phyloP scores from a whole-genome alignment of 495 filamentous ascomycete genomes.

The Pseudoneurospora amorphoporcata region DNA sequence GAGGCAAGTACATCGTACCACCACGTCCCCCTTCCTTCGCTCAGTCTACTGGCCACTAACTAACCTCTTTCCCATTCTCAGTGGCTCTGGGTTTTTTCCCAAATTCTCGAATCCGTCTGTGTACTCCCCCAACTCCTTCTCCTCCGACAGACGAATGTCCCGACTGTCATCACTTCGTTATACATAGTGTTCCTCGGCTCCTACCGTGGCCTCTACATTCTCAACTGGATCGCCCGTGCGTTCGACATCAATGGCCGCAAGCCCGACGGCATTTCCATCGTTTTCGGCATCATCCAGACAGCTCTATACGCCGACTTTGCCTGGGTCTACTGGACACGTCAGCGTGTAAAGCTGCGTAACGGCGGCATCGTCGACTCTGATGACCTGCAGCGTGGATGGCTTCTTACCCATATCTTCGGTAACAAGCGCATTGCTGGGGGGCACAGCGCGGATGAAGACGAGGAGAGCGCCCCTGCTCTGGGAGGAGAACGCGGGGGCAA shows the following conservation, averaged over 20 bases:
- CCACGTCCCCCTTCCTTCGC: neutral
- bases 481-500: slow-evolving; percentile 18
- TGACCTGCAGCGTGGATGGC: slow-evolving; percentile 73
- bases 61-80: slow-evolving; percentile 23
- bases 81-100: slow-evolving; percentile 75
- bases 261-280: slow-evolving; percentile 60
- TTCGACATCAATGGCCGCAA: slow-evolving; percentile 43
- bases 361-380: slow-evolving; percentile 91
- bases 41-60: neutral
- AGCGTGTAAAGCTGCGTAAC: slow-evolving; percentile 85
- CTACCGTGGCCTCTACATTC: slow-evolving; percentile 82
- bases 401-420: slow-evolving; percentile 47
- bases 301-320: slow-evolving; percentile 88
- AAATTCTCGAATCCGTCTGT: slow-evolving; percentile 82
- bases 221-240: slow-evolving; percentile 78
- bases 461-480: slow-evolving; percentile 40
- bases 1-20: slow-evolving; percentile 37
- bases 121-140: slow-evolving; percentile 86
- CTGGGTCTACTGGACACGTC: slow-evolving; percentile 91
- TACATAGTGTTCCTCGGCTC: slow-evolving; percentile 83
- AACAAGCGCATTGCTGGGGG: slow-evolving; percentile 29
- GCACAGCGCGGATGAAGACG: slow-evolving; percentile 27
- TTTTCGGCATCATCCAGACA: slow-evolving; percentile 87
- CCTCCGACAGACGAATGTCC: slow-evolving; percentile 85
- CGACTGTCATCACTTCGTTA: slow-evolving; percentile 91